These are phyloP conservation scores for Lactarius tabidus DNA, from an alignment of 768 basidiomycete species.

Conservation along the genomic window DNA sequence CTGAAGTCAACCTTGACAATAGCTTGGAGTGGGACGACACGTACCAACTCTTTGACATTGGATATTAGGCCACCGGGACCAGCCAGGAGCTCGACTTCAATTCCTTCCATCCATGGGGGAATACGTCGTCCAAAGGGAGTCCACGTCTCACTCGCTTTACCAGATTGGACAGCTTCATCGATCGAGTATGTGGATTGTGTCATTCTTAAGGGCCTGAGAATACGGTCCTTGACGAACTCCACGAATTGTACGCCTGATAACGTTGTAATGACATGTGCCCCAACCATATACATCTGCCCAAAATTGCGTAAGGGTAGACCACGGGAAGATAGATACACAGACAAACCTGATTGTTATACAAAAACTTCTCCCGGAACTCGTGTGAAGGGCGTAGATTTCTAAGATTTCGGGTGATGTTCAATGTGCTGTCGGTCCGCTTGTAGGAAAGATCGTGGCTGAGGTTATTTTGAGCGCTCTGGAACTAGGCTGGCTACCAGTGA, in stretches of 20 bases:
- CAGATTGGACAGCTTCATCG: constrained; percentile 32
- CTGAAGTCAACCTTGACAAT: neutral
- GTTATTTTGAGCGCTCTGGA: neutral
- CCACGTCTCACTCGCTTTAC: constrained; percentile 37
- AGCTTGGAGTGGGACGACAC: constrained; percentile 9
- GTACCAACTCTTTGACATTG: constrained; percentile 41
- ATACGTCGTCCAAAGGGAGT: constrained; percentile 33
- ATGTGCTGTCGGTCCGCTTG: neutral
- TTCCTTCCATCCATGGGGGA: constrained; percentile 33
- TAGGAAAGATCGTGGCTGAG: constrained; percentile 16
- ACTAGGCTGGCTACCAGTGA: neutral
- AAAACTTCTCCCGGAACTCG: constrained; percentile 39
- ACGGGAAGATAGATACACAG: neutral
- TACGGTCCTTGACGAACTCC: constrained; percentile 40
- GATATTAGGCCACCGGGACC: constrained; percentile 46
- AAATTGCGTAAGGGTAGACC: neutral
- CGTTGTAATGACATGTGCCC: constrained; percentile 34
- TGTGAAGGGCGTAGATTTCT: constrained; percentile 34
- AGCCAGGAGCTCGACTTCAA: constrained; percentile 29
- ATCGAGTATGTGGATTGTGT: constrained; percentile 38
- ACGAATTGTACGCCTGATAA: constrained; percentile 35
- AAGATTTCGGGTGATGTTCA: constrained; percentile 26
- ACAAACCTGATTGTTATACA: constrained; percentile 39
- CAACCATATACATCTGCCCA: constrained; percentile 39
- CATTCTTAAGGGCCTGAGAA: constrained; percentile 43